Percentiles rank a stretch among this genome's conserved stretches.
These are phyloP conservation scores for Rhodamnia rubescens DNA, from an alignment of 345 rosid species.

Conservation along the genomic window DNA sequence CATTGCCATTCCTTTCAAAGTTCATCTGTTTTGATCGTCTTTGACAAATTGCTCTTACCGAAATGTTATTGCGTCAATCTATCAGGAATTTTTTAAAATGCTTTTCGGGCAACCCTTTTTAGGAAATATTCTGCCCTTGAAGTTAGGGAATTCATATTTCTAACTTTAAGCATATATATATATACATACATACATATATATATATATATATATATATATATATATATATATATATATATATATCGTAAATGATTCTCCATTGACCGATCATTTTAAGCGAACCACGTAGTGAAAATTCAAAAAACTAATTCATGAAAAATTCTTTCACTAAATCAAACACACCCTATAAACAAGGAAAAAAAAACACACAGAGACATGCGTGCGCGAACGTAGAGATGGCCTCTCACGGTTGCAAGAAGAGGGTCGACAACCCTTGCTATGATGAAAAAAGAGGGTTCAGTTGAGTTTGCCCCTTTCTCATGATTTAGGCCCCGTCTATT, in stretches of 20 bases:
- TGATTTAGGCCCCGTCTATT: background rate
- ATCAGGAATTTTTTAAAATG: background rate
- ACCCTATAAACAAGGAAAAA: background rate
- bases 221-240: too few relatives aligned
- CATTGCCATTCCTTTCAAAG: background rate
- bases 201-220: too few relatives aligned
- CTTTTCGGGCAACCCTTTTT: background rate
- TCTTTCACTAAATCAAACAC: background rate
- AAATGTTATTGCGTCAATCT: background rate
- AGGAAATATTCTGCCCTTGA: background rate
- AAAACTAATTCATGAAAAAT: accelerated
- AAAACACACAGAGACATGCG: background rate
- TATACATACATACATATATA: too few relatives aligned
- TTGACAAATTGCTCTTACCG: background rate
- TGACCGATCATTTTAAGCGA: background rate
- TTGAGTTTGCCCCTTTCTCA: background rate
- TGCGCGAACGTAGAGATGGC: background rate
- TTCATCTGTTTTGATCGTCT: background rate
- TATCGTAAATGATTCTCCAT: background rate
- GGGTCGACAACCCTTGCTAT: background rate
- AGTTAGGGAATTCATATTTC: background rate
- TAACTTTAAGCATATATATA: too few relatives aligned
- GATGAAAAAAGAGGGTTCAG: background rate
- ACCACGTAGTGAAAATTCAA: background rate
- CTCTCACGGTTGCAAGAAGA: background rate